Base-by-base conservation (phyloP, 116 monocot species). In the Cymodocea nodosa region DNA sequence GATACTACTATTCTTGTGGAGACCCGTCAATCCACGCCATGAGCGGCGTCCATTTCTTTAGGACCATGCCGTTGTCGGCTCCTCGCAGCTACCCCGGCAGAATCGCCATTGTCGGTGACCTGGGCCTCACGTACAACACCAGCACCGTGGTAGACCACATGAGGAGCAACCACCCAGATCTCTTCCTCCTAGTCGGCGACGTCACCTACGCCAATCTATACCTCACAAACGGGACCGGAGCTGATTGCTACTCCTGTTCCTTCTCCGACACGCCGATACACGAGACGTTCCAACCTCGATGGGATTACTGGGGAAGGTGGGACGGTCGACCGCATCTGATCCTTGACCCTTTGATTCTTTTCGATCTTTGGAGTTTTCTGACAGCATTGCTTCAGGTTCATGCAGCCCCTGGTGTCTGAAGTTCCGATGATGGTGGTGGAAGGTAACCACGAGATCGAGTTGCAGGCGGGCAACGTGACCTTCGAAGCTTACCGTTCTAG, bases 251-350 rank as follows among this genome's bases (percentile, higher is more conserved):
- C 65, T 74, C 80, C 71, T 90, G 90, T 60, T 67, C 79, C 18
- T 90, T 90, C 72, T 37, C 67, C 4, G 15, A 83, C 22, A 84
- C 90, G 58, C 90, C 82, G 15, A 84, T 90, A 67, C 90, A 90
- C 54, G 86, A 90, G 70, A 77, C 84, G 7, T 90, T 84, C 48
- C 90, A 90, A 60, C 86, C 90, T 44, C 84, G 90, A 13, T 90
- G 90, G 90, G 90, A 90, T 60, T 84, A 81, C 52, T 90, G 86
- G 90, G 90, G 84, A 73, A 83, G 90, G 89, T 89, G 65, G n/a
- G n/a, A n/a, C n/a, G n/a, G n/a, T n/a, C n/a, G n/a, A n/a, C n/a
- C n/a, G n/a, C n/a, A n/a, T n/a, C n/a, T n/a, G n/a, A n/a, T n/a
- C n/a, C n/a, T n/a, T n/a, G n/a, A n/a, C n/a, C n/a, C n/a, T n/a